A percentile compares a stretch with the other conserved stretches of the same genome.
Evolutionary conservation across 257 asterid genomes (phyloP).

Genomic region (Galeopsis tetrahit): DNA sequence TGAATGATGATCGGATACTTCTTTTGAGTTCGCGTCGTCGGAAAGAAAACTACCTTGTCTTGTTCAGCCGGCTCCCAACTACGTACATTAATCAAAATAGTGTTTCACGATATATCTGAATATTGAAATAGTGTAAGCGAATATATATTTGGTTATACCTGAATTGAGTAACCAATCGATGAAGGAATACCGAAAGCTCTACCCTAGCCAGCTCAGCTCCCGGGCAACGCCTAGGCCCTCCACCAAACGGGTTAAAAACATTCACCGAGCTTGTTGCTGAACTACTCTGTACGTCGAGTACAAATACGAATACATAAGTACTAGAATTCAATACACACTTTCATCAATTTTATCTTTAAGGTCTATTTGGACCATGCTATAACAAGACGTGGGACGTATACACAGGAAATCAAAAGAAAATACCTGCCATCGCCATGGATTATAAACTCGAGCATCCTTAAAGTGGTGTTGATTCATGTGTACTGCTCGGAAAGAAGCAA

Average conservation of each 20-base stretch:
- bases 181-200: conserved; percentile 92
- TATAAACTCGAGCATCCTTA: conserved; percentile 86
- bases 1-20: conserved; percentile 71
- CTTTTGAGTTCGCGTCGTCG: conserved; percentile 84
- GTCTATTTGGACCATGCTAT: too few species aligned
- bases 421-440: conserved; percentile 99
- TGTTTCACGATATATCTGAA: too few species aligned
- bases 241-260: conserved; percentile 83
- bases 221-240: conserved; percentile 98
- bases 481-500: conserved; percentile 87
- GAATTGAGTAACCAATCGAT: conserved; percentile 81
- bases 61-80: conserved; percentile 87
- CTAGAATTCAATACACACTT: background rate
- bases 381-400: background rate
- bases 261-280: conserved; percentile 45
- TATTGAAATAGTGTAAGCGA: background rate
- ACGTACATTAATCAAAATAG: conserved; percentile 19
- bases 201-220: conserved; percentile 97
- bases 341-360: too few species aligned
- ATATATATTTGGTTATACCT: conserved; percentile 44
- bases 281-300: conserved; percentile 33
- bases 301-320: conserved; percentile 4
- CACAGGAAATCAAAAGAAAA: background rate
- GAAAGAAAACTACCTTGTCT: conserved; percentile 89
- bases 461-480: conserved; percentile 78